Base-by-base conservation (phyloP, 805 yeast species). In the Candida awuae region DNA sequence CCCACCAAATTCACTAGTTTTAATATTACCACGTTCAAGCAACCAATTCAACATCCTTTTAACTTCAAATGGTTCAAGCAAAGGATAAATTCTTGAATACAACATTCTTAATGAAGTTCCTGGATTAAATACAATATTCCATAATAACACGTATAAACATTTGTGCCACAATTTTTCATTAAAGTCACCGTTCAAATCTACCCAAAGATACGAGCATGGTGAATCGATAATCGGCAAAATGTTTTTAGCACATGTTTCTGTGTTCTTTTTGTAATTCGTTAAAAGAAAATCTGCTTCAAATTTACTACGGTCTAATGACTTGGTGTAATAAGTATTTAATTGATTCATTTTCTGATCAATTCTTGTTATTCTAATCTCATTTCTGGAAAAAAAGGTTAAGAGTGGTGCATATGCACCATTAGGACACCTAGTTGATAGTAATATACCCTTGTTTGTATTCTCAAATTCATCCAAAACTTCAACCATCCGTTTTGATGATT, bases 201-300 rank as follows among this genome's bases (percentile, higher is more conserved):
- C 65, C 95, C 96, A 86, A 8, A 81, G 55, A 29, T 72, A 71
- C 2, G 82, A 72, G 43, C 84, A 79, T 2, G 87, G 74, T 15
- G 66, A 59, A 0, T 80, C 81, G 8, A 64, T 45, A 0, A 88
- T 87, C 3, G 79, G 70, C 1, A 77, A 65, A 1, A 63, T 53
- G 5, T 48, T 42, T 2, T 41, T 37, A 7, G 47, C 26, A 21
- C 20, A 22, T 15, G 43, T 35, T n/a, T 41, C 31, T 35, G 44
- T 33, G 6, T 29, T 39, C n/a, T 37, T 19, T 29, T 47, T 37
- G 25, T 46, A 51, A 40, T 38, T 44, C 8, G 63, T 60, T 17
- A 70, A 54, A 17, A 73, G 66, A 18, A 77, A 75, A 53, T 75
- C 94, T 54, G 77, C 80, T 51, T 71, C 85, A 35, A 73, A 69